Evolutionary conservation across 495 filamentous ascomycete genomes (phyloP).

Genomic region (Trichocladium antarcticum): DNA sequence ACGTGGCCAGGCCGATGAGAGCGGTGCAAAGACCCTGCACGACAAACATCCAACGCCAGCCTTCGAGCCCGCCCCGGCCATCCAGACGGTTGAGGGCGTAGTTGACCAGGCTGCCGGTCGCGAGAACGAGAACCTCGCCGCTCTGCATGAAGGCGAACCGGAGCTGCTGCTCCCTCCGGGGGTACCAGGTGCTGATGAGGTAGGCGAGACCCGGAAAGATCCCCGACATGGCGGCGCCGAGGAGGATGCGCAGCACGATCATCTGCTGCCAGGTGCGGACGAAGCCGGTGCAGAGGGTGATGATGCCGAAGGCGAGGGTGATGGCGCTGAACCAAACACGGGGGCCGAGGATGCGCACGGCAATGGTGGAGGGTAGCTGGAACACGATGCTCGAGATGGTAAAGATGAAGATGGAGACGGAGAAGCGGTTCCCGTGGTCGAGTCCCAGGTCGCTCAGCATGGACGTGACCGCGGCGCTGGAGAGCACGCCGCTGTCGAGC

Average conservation of each 20-base stretch:
- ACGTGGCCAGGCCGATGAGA: conserved; percentile 55
- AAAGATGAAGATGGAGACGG: conserved; percentile 68
- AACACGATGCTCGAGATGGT: conserved; percentile 64
- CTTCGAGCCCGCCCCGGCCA: conserved; percentile 47
- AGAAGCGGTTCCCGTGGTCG: conserved; percentile 51
- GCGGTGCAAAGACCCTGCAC: conserved; percentile 55
- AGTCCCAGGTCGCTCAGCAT: conserved; percentile 57
- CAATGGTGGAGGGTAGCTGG: conserved; percentile 63
- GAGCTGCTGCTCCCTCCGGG: conserved; percentile 58
- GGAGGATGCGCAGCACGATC: conserved; percentile 58
- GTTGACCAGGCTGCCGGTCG: conserved; percentile 62
- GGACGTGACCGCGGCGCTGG: conserved; percentile 62
- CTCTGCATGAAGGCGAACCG: conserved; percentile 65
- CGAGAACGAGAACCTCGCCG: conserved; percentile 55
- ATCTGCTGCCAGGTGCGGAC: conserved; percentile 60
- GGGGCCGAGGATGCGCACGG: conserved; percentile 57
- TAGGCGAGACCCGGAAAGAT: conserved; percentile 64
- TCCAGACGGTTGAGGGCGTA: conserved; percentile 57
- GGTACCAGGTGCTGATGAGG: conserved; percentile 65
- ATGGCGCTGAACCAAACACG: conserved; percentile 56
- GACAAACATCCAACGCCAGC: conserved; percentile 72
- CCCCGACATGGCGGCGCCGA: conserved; percentile 58
- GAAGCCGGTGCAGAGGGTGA: conserved; percentile 64
- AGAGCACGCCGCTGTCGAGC: conserved; percentile 67
- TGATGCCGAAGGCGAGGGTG: conserved; percentile 57